phyloP scores from a whole-genome alignment of 2,329 filamentous ascomycete genomes.

The Aurifilum marmelostoma region DNA sequence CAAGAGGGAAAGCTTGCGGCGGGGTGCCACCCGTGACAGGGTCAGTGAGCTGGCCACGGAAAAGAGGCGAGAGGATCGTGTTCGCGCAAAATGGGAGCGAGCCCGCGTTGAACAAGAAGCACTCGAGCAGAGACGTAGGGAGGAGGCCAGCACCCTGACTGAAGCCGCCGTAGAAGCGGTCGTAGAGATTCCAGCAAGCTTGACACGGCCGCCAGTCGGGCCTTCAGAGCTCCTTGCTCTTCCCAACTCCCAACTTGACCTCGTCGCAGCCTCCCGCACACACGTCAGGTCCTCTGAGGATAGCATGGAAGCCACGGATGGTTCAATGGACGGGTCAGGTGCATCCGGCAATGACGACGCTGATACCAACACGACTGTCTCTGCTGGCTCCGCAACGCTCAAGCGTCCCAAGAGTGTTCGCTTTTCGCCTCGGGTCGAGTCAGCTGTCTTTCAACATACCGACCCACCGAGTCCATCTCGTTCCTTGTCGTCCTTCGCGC shows the following conservation, averaged over 20 bases:
- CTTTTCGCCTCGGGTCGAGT: slow-evolving; percentile 70
- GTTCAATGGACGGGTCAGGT: slow-evolving; percentile 23
- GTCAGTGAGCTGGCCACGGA: slow-evolving; percentile 84
- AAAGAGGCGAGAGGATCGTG: slow-evolving; percentile 76
- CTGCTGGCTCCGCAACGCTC: slow-evolving; percentile 28
- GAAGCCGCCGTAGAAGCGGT: not conserved
- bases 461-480: slow-evolving; percentile 54
- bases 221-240: slow-evolving; percentile 54
- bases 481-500: slow-evolving; percentile 20
- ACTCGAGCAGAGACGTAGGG: slow-evolving; percentile 68
- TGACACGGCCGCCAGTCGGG: slow-evolving; percentile 42
- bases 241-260: slow-evolving; percentile 57
- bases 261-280: slow-evolving; percentile 30
- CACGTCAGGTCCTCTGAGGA: slow-evolving; percentile 13
- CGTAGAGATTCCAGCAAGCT: not conserved
- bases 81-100: slow-evolving; percentile 85
- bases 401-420: slow-evolving; percentile 67
- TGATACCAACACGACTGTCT: slow-evolving; percentile 25
- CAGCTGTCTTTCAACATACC: slow-evolving; percentile 59
- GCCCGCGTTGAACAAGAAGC: slow-evolving; percentile 85
- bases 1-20: slow-evolving; percentile 75
- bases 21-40: slow-evolving; percentile 63
- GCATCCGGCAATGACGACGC: slow-evolving; percentile 28
- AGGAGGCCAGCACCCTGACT: slow-evolving; percentile 46
- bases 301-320: slow-evolving; percentile 17